These are phyloP conservation scores for Acer negundo DNA, from an alignment of 345 rosid species.

Conservation along the genomic window DNA sequence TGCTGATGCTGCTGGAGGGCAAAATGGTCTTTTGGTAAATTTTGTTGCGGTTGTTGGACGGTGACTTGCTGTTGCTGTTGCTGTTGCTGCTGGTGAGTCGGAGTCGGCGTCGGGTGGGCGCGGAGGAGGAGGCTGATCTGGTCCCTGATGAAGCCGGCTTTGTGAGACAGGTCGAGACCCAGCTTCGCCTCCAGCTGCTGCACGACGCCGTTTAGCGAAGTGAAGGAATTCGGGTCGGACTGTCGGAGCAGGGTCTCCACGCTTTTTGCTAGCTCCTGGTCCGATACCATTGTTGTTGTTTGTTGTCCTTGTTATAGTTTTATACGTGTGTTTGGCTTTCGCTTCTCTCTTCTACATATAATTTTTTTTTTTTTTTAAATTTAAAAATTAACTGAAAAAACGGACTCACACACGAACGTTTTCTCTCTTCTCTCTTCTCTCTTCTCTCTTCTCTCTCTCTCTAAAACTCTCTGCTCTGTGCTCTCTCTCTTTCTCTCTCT, in stretches of 20 bases:
- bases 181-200: conserved; percentile 82
- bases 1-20: conserved; percentile 31
- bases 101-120: conserved; percentile 36
- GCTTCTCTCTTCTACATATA: conserved; percentile 30
- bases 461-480: conserved; percentile 1
- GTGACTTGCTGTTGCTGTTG: conserved; percentile 4
- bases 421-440: conserved; percentile 15
- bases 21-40: conserved; percentile 55
- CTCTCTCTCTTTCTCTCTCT: conserved; percentile 16
- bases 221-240: conserved; percentile 60
- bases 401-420: conserved; percentile 23
- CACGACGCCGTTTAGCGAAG: conserved; percentile 74
- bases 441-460: conserved; percentile 20
- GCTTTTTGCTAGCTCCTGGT: conserved; percentile 85
- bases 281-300: conserved; percentile 54
- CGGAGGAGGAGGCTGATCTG: conserved; percentile 79
- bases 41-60: conserved; percentile 24
- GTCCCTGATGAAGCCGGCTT: conserved; percentile 75
- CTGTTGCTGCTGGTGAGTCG: background rate
- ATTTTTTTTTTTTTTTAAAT: too few species aligned
- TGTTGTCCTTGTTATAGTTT: background rate
- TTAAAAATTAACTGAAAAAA: conserved; percentile 41
- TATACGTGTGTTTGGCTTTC: background rate
- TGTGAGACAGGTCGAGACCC: conserved; percentile 83
- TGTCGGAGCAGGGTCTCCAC: conserved; percentile 83